These are phyloP conservation scores for Penicillium crustosum DNA, from an alignment of 2,329 filamentous ascomycete species.

Conservation along the genomic window DNA sequence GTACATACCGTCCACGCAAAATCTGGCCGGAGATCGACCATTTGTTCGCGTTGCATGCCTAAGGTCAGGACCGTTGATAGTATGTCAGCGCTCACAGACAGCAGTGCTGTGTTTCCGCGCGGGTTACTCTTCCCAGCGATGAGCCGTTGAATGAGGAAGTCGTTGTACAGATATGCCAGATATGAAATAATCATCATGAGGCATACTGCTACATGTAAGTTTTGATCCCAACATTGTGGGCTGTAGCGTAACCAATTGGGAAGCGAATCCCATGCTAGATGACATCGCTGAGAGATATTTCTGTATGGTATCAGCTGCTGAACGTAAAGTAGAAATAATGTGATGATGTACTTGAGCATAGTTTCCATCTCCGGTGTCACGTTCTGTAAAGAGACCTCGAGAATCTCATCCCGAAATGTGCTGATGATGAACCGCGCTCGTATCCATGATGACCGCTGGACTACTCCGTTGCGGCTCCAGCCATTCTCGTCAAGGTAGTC, in stretches of 20 bases:
- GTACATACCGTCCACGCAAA: slow-evolving; percentile 23
- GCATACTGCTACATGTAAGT: slow-evolving; percentile 26
- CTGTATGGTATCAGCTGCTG: slow-evolving; percentile 5
- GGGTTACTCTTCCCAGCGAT: slow-evolving; percentile 28
- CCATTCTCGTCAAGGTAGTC: slow-evolving; percentile 18
- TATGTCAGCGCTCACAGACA: slow-evolving; percentile 26
- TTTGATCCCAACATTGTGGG: slow-evolving; percentile 17
- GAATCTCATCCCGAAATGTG: slow-evolving; percentile 29
- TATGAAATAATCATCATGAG: slow-evolving; percentile 35
- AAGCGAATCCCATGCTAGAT: slow-evolving; percentile 22
- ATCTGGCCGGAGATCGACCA: slow-evolving; percentile 26
- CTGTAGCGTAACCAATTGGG: slow-evolving; percentile 26
- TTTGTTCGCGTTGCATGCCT: slow-evolving; percentile 23
- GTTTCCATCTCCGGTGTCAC: slow-evolving; percentile 15
- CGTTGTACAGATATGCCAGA: slow-evolving; percentile 29
- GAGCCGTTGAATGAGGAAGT: slow-evolving; percentile 29
- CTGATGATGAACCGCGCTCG: slow-evolving; percentile 27
- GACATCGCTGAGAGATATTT: slow-evolving; percentile 25
- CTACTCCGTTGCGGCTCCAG: slow-evolving; percentile 20
- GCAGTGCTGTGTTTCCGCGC: slow-evolving; percentile 15
- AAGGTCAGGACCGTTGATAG: slow-evolving; percentile 25
- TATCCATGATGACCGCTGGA: slow-evolving; percentile 27
- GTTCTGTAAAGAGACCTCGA: slow-evolving; percentile 26
- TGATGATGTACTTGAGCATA: slow-evolving; percentile 11
- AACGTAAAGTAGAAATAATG: not conserved